Conservation (phyloP, 441 rosid genomes). For the Hura crepitans region DNA sequence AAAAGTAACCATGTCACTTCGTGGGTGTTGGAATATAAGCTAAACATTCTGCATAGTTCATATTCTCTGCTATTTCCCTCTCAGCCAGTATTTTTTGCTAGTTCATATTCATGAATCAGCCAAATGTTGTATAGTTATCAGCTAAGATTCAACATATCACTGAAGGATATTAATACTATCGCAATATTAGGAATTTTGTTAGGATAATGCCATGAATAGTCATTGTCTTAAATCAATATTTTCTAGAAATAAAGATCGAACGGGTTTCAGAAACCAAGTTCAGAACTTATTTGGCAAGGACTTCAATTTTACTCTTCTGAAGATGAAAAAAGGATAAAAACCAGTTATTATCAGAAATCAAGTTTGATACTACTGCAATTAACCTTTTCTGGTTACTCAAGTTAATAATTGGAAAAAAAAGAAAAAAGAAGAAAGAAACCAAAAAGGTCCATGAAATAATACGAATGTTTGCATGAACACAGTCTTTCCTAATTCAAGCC, state of each 20-base stretch:
- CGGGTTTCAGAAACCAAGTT: neutral
- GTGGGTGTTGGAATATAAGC: neutral
- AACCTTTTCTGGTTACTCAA: too few species aligned
- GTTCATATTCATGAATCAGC: neutral
- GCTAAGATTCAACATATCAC: neutral
- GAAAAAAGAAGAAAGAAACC: too few species aligned
- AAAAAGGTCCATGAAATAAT: neutral
- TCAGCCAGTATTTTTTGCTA: neutral
- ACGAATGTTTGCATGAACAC: neutral
- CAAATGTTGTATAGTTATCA: neutral
- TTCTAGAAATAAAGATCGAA: neutral
- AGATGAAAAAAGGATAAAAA: too few species aligned
- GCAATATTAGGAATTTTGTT: neutral
- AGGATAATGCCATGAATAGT: neutral
- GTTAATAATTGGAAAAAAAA: too few species aligned
- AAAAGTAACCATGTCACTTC: neutral
- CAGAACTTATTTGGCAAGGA: neutral
- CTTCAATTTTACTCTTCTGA: too few species aligned
- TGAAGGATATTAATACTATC: neutral
- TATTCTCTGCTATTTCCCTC: neutral
- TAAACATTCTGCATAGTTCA: neutral
- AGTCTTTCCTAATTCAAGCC: neutral
- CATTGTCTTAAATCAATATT: neutral
- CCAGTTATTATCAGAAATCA: too few species aligned
- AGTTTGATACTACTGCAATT: too few species aligned